Evolutionary conservation across 768 basidiomycete species (phyloP).

Genomic region (Suillus lakei): DNA sequence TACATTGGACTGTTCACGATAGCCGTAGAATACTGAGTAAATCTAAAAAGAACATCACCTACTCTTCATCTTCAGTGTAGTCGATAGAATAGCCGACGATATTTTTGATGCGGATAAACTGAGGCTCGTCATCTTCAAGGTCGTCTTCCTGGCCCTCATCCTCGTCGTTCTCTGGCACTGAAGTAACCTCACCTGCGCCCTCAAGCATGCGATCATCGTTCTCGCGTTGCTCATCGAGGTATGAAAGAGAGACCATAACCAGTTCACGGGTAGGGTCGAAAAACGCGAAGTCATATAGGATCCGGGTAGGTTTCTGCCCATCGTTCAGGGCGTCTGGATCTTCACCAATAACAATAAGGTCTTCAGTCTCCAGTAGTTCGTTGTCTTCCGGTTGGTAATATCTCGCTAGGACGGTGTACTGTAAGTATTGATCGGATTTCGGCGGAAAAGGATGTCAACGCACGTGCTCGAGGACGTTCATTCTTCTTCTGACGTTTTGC

Average conservation of each 20-base stretch:
- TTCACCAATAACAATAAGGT: constrained; percentile 47
- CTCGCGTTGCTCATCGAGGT: constrained; percentile 49
- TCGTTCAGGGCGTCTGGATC: constrained; percentile 40
- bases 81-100: constrained; percentile 56
- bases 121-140: constrained; percentile 34
- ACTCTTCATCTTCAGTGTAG: constrained; percentile 57
- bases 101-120: constrained; percentile 50
- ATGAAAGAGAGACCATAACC: constrained; percentile 51
- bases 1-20: constrained; percentile 56
- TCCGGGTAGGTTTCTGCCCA: constrained; percentile 56
- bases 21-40: constrained; percentile 5
- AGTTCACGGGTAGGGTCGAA: constrained; percentile 57
- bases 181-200: constrained; percentile 58
- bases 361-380: constrained; percentile 40
- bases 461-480: constrained; percentile 19
- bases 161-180: constrained; percentile 57
- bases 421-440: neutral
- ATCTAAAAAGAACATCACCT: constrained; percentile 28
- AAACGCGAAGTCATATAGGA: constrained; percentile 60
- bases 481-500: constrained; percentile 35
- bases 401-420: constrained; percentile 34
- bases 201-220: constrained; percentile 44
- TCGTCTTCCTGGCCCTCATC: constrained; percentile 67
- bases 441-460: neutral
- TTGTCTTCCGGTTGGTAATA: constrained; percentile 40